phyloP scores from a whole-genome alignment of 352 stramenopile genomes.

The Peronosclerospora sorghi region DNA sequence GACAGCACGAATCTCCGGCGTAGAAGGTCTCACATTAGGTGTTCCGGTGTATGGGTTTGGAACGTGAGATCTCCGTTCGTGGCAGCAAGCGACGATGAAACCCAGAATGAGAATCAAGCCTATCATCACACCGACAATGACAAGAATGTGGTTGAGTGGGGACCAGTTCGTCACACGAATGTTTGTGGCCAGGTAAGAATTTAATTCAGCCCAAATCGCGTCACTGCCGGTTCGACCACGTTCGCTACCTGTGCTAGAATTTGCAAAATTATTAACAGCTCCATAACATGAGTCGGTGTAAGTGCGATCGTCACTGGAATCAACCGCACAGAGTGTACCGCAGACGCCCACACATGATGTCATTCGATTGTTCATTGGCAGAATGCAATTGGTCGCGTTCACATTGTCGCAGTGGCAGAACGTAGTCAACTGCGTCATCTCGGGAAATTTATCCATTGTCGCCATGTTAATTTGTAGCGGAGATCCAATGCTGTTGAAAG shows the following conservation, averaged over 20 bases:
- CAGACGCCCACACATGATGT: constrained; percentile 43
- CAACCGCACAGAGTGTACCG: constrained; percentile 35
- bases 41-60: constrained; percentile 10
- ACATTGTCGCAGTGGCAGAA: constrained; percentile 34
- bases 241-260: constrained; percentile 10
- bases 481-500: constrained; percentile 48
- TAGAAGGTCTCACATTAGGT: constrained; percentile 15
- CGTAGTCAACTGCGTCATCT: constrained; percentile 19
- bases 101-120: constrained; percentile 30
- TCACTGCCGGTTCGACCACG: constrained; percentile 8
- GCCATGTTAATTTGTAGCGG: constrained; percentile 54
- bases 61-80: constrained; percentile 17
- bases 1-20: constrained; percentile 11
- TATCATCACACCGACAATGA: constrained; percentile 28
- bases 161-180: constrained; percentile 30
- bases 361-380: constrained; percentile 34
- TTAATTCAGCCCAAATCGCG: constrained; percentile 29
- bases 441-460: constrained; percentile 23
- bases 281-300: constrained; percentile 34
- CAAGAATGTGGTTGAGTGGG: constrained; percentile 40
- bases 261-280: constrained; percentile 6
- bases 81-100: constrained; percentile 26
- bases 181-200: constrained; percentile 26
- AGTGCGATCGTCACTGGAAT: constrained; percentile 20
- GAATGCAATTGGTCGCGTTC: constrained; percentile 33